Evolutionary conservation across 169 alveolate species (phyloP).

Genomic region (Miamiensis avidus): DNA sequence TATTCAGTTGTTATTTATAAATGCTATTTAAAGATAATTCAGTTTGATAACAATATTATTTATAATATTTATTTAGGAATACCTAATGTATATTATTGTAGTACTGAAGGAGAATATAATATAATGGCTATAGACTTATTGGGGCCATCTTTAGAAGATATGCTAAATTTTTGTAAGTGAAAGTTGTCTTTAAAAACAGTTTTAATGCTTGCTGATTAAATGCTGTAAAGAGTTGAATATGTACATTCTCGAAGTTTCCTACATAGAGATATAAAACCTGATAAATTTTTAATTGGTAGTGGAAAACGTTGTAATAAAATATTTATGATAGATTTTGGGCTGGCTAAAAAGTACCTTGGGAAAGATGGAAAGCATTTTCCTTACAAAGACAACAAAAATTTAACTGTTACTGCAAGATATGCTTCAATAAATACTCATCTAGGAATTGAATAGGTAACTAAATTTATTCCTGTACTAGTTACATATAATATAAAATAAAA

Average conservation of each 20-base stretch:
- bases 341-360: slow-evolving; percentile 54
- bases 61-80: slow-evolving; percentile 11
- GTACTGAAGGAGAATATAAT: slow-evolving; percentile 66
- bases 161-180: slow-evolving; percentile 58
- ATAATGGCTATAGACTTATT: slow-evolving; percentile 71
- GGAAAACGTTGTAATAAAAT: slow-evolving; percentile 50
- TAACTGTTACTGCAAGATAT: slow-evolving; percentile 99
- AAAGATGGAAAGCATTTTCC: slow-evolving; percentile 90
- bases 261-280: slow-evolving; percentile 83
- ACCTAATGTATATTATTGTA: slow-evolving; percentile 47
- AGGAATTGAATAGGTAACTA: slow-evolving; percentile 94
- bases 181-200: slow-evolving; percentile 63
- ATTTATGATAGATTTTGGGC: slow-evolving; percentile 71
- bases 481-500: slow-evolving; percentile 8
- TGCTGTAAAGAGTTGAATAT: slow-evolving; percentile 64
- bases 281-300: slow-evolving; percentile 71
- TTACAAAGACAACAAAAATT: slow-evolving; percentile 96
- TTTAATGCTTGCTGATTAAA: slow-evolving; percentile 66
- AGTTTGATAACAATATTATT: slow-evolving; percentile 3
- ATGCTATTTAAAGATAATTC: background rate
- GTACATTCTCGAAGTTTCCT: slow-evolving; percentile 69
- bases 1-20: background rate
- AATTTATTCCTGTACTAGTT: background rate
- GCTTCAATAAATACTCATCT: slow-evolving; percentile 98
- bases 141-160: slow-evolving; percentile 73